These are phyloP conservation scores for Colletotrichum sp. DNA, from an alignment of 2,329 filamentous ascomycete genomes.

Conservation along the genomic window DNA sequence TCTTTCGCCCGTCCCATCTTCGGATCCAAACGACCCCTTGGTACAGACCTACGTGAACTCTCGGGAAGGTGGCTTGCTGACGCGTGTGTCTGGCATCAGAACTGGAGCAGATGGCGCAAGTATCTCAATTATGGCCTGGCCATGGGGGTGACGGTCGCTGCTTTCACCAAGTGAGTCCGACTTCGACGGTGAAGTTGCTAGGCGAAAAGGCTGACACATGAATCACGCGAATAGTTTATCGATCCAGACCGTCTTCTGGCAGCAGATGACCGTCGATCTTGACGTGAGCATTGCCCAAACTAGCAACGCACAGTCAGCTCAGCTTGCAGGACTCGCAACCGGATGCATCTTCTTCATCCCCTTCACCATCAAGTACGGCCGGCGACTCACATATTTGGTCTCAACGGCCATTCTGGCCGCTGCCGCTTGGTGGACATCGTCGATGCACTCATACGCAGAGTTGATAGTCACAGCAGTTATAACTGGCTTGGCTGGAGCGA, in stretches of 20 bases:
- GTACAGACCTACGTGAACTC: conserved; percentile 20
- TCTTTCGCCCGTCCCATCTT: conserved; percentile 14
- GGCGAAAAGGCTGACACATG: neutral
- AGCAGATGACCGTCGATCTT: conserved; percentile 36
- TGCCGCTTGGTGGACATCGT: conserved; percentile 16
- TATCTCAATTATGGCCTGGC: conserved; percentile 31
- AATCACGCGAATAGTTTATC: neutral
- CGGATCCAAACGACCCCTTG: conserved; percentile 36
- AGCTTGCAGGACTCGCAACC: conserved; percentile 34
- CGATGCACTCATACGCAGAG: conserved; percentile 11
- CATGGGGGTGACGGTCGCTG: conserved; percentile 29
- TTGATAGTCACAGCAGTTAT: conserved; percentile 24
- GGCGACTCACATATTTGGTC: conserved; percentile 33
- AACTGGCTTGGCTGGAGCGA: conserved; percentile 39
- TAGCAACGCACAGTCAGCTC: conserved; percentile 30
- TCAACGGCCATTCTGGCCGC: conserved; percentile 20
- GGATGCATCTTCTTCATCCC: conserved; percentile 40
- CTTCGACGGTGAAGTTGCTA: no score
- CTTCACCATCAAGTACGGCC: conserved; percentile 37
- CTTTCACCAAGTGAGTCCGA: conserved; percentile 28
- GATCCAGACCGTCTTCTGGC: conserved; percentile 34
- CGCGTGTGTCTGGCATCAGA: conserved; percentile 21
- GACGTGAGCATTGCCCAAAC: conserved; percentile 28
- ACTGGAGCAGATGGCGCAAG: conserved; percentile 35
- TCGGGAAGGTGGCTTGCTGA: neutral